Conservation (phyloP, 768 basidiomycete genomes). For the Lyophyllum semitale region DNA sequence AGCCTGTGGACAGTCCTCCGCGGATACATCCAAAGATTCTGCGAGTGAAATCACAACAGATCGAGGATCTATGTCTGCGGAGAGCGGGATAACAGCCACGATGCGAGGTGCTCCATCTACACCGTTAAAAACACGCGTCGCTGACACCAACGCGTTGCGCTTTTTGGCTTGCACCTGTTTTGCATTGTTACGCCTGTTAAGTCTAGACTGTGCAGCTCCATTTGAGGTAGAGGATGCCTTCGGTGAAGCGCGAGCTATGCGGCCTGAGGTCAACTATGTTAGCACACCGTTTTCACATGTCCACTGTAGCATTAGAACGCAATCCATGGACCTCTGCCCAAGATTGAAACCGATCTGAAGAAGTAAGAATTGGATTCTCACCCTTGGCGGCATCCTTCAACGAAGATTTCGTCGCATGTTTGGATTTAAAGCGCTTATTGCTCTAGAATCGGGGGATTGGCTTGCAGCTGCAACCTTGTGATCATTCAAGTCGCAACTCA, state of each 20-base stretch:
- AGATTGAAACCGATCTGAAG: not conserved
- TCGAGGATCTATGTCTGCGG: conserved; percentile 58
- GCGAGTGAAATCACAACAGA: conserved; percentile 59
- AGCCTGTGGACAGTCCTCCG: conserved; percentile 50
- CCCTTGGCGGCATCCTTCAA: conserved; percentile 88
- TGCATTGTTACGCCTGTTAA: conserved; percentile 82
- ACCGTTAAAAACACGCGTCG: conserved; percentile 78
- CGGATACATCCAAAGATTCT: conserved; percentile 54
- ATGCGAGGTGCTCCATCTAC: conserved; percentile 81
- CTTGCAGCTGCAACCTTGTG: not conserved
- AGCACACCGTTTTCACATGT: not conserved
- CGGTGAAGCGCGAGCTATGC: conserved; percentile 53
- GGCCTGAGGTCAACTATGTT: conserved; percentile 40
- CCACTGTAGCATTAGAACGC: too few species aligned
- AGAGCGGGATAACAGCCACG: conserved; percentile 85
- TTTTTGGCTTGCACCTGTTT: conserved; percentile 82
- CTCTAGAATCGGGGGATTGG: conserved; percentile 42
- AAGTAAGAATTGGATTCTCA: conserved; percentile 20
- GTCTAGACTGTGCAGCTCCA: conserved; percentile 65
- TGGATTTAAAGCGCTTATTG: conserved; percentile 94
- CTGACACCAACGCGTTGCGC: conserved; percentile 64
- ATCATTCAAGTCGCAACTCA: conserved; percentile 22
- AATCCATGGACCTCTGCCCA: too few species aligned
- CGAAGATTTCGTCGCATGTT: conserved; percentile 83
- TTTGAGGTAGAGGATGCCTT: conserved; percentile 52